Conservation (phyloP, 768 basidiomycete genomes). For the Tremella fuciformis region DNA sequence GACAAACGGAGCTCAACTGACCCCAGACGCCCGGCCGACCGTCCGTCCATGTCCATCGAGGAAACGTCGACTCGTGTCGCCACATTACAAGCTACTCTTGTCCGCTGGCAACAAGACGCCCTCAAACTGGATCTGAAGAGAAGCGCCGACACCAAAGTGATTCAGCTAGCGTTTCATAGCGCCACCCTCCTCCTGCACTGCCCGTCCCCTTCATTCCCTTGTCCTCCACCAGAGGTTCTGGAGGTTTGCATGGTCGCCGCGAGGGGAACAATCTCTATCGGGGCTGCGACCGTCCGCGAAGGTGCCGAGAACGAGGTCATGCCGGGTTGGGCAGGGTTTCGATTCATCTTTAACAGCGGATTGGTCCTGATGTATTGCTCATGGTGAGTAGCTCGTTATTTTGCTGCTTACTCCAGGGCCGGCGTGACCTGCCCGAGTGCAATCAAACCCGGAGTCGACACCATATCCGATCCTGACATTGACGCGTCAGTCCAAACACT, state of each 20-base stretch:
- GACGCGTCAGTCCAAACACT: no score
- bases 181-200: slow-evolving; percentile 13
- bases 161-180: slow-evolving; percentile 12
- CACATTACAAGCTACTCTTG: slow-evolving; percentile 3
- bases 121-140: slow-evolving; percentile 6
- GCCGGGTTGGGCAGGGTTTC: slow-evolving; percentile 13
- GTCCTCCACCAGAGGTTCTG: slow-evolving; percentile 9
- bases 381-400: slow-evolving; percentile 1
- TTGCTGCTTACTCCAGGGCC: background rate
- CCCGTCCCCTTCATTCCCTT: slow-evolving; percentile 9
- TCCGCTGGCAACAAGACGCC: slow-evolving; percentile 2
- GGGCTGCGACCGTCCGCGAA: background rate
- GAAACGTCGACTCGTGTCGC: slow-evolving; percentile 9
- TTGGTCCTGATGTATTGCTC: slow-evolving; percentile 16
- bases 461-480: no score
- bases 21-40: slow-evolving; percentile 4
- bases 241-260: slow-evolving; percentile 13
- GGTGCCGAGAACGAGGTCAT: slow-evolving; percentile 4
- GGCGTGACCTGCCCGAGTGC: no score
- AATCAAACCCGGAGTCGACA: no score
- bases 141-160: no score
- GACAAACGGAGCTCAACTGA: background rate
- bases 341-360: slow-evolving; percentile 3
- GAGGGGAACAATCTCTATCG: slow-evolving; percentile 9
- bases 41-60: background rate